phyloP scores from a whole-genome alignment of 2,329 filamentous ascomycete genomes.

The Ophidiomyces ophidiicola region DNA sequence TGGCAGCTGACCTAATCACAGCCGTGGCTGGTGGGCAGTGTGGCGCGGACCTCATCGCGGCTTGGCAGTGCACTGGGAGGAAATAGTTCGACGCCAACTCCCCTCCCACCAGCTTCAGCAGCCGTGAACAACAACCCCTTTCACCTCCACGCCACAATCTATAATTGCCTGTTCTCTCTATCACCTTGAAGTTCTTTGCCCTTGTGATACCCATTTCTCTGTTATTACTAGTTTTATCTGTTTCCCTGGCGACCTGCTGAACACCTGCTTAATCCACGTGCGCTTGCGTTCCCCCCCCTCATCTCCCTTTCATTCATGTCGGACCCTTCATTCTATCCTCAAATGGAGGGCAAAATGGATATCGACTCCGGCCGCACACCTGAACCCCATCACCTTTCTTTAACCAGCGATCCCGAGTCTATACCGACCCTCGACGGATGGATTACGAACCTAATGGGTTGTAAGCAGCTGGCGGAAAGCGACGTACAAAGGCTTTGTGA shows the following conservation, averaged over 20 bases:
- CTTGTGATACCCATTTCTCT: conserved; percentile 10
- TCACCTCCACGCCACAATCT: too few relatives aligned
- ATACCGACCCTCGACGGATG: conserved; percentile 91
- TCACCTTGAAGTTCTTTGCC: too few relatives aligned
- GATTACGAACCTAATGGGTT: conserved; percentile 96
- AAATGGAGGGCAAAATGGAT: conserved; percentile 98
- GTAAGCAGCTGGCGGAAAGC: conserved; percentile 91
- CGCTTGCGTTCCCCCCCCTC: conserved; percentile 12
- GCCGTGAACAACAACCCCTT: too few relatives aligned
- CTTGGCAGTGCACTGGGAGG: too few relatives aligned
- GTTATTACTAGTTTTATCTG: conserved; percentile 2
- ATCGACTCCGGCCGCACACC: conserved; percentile 78
- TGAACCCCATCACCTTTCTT: conserved; percentile 61
- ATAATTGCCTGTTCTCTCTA: too few relatives aligned
- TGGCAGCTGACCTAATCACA: conserved; percentile 1
- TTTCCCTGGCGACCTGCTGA: background rate
- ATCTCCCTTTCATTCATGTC: conserved; percentile 6
- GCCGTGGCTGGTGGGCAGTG: background rate
- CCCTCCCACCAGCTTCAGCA: too few relatives aligned
- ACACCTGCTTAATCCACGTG: conserved; percentile 9
- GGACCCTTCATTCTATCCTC: conserved; percentile 11
- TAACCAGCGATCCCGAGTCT: conserved; percentile 69
- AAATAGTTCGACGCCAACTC: too few relatives aligned
- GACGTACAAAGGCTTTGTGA: conserved; percentile 97
- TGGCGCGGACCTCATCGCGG: too few relatives aligned